Conservation (phyloP, 306 rosid species). For the Bauhinia variegata region DNA sequence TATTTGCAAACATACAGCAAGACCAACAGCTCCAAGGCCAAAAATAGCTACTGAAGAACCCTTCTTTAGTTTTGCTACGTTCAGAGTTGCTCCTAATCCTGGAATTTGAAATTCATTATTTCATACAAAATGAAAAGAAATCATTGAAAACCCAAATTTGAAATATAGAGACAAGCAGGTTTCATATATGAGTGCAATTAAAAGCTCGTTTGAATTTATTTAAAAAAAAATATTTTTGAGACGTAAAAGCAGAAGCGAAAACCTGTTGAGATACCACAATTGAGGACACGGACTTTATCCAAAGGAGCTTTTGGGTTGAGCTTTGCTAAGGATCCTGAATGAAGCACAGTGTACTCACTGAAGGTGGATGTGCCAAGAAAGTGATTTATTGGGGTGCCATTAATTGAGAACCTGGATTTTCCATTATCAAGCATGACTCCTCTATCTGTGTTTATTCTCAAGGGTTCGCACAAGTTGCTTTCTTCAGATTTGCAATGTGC, state of each 20-base stretch:
- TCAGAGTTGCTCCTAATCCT: constrained; percentile 48
- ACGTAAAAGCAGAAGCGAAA: too few species aligned
- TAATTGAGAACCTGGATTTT: constrained; percentile 45
- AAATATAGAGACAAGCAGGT: neutral
- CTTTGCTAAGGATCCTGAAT: constrained; percentile 44
- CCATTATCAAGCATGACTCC: constrained; percentile 45
- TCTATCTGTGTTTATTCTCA: constrained; percentile 40
- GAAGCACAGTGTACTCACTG: constrained; percentile 50
- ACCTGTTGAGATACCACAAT: constrained; percentile 52
- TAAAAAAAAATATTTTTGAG: too few species aligned
- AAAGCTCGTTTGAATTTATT: too few species aligned
- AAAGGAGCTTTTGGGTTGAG: constrained; percentile 44
- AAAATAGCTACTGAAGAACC: constrained; percentile 45
- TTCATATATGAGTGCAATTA: neutral
- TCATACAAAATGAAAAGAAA: neutral
- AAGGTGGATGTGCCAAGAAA: constrained; percentile 53
- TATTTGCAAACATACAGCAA: constrained; percentile 30
- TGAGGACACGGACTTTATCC: constrained; percentile 48
- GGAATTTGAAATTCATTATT: neutral
- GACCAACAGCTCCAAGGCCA: constrained; percentile 51
- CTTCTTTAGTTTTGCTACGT: constrained; percentile 50
- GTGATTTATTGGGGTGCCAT: constrained; percentile 40
- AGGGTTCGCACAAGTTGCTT: constrained; percentile 47
- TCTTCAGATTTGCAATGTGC: constrained; percentile 45
- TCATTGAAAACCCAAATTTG: neutral